These are phyloP conservation scores for Luvunga scandens DNA, from an alignment of 345 rosid species.

Conservation along the genomic window DNA sequence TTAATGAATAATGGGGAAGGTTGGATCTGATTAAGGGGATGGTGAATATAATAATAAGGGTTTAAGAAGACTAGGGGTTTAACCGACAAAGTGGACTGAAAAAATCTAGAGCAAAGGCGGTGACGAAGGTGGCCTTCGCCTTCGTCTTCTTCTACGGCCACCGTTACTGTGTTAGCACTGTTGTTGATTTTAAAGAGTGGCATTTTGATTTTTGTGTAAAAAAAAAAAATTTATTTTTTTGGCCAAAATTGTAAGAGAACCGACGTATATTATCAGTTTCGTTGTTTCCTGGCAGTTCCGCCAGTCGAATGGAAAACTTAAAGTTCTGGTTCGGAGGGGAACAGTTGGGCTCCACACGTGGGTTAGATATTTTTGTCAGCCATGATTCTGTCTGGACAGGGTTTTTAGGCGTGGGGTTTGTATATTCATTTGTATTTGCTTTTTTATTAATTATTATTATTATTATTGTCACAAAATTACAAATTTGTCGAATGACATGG, in stretches of 20 bases:
- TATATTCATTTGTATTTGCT: too few species aligned
- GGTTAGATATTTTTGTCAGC: constrained; percentile 14
- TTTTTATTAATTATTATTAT: too few species aligned
- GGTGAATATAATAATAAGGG: constrained; percentile 19
- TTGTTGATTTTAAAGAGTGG: background rate
- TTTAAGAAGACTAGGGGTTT: background rate
- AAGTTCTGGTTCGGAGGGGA: background rate
- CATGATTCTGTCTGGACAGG: background rate
- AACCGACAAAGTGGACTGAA: constrained; percentile 52
- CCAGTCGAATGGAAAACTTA: background rate
- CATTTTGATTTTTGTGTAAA: constrained; percentile 4
- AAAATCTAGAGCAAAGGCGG: constrained; percentile 51
- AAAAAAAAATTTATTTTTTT: background rate
- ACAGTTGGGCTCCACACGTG: constrained; percentile 14
- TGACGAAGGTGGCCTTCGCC: constrained; percentile 9
- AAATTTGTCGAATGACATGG: too few species aligned
- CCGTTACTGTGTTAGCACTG: background rate
- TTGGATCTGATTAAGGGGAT: background rate
- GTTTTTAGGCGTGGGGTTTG: background rate
- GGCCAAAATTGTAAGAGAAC: background rate
- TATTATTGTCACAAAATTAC: too few species aligned
- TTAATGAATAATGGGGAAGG: background rate
- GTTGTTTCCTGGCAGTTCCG: constrained; percentile 20
- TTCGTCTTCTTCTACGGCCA: constrained; percentile 19
- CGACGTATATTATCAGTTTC: background rate